These are phyloP conservation scores for Tagetes patula DNA, from an alignment of 129 eudicot genomes.

Conservation along the genomic window DNA sequence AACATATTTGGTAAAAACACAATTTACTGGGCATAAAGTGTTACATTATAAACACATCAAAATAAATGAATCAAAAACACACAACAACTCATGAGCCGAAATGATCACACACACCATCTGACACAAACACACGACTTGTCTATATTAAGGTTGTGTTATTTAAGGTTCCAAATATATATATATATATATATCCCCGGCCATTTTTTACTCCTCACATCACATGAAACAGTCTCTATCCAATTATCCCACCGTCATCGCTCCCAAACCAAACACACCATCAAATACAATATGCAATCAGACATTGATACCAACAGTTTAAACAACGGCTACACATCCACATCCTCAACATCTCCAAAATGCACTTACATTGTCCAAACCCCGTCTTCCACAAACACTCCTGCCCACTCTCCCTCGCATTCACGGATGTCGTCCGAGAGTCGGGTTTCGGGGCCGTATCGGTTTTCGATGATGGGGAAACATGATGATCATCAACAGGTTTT, in stretches of 20 bases:
- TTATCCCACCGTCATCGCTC: not conserved
- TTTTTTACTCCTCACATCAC: no score
- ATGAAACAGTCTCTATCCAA: conserved; percentile 4
- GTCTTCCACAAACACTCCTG: conserved; percentile 28
- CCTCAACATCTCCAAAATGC: conserved; percentile 44
- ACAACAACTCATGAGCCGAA: no score
- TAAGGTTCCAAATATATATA: no score
- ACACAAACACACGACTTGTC: no score
- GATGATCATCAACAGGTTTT: not conserved
- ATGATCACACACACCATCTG: no score
- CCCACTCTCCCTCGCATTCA: conserved; percentile 50
- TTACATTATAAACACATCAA: no score
- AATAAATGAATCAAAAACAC: no score
- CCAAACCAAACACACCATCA: not conserved
- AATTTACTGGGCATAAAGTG: no score
- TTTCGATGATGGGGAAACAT: conserved; percentile 28
- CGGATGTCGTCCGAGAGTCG: conserved; percentile 47
- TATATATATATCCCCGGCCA: no score
- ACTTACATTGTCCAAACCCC: conserved; percentile 68
- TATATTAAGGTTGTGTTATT: no score
- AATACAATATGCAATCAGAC: conserved; percentile 46
- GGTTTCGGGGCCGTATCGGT: conserved; percentile 35
- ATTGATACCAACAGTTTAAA: conserved; percentile 43
- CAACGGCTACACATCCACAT: conserved; percentile 35
- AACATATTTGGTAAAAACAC: no score